These are phyloP conservation scores for Rhytidiadelphus loreus DNA, from an alignment of 225 moss, liverwort and hornwort genomes.

Conservation along the genomic window DNA sequence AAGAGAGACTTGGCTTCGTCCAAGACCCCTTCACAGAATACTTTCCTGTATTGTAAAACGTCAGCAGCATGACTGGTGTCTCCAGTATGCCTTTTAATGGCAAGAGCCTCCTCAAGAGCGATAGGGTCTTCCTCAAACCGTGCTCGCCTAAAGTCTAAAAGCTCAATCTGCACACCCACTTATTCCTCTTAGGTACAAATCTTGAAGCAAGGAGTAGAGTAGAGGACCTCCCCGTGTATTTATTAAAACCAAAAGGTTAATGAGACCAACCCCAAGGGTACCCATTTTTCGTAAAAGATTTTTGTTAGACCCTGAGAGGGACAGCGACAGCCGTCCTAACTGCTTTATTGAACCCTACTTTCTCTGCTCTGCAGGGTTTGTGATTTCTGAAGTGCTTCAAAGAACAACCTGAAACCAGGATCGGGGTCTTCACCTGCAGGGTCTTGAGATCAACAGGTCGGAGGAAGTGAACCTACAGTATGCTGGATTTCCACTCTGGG, in stretches of 20 bases:
- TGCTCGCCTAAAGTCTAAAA: constrained; percentile 62
- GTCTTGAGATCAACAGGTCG: neutral
- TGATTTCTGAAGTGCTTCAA: neutral
- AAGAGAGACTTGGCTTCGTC: constrained; percentile 67
- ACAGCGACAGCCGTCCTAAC: neutral
- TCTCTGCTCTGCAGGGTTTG: neutral
- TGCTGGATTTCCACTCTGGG: neutral
- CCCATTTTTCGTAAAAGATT: neutral
- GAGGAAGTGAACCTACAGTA: neutral
- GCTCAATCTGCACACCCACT: constrained; percentile 59
- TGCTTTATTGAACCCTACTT: neutral
- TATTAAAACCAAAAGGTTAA: neutral
- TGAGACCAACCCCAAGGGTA: neutral
- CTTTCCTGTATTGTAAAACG: constrained; percentile 69
- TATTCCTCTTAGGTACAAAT: neutral
- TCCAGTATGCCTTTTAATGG: constrained; percentile 1
- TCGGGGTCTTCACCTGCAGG: neutral
- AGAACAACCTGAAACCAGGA: neutral
- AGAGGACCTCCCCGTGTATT: neutral
- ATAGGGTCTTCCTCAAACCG: constrained; percentile 78
- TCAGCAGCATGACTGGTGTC: neutral
- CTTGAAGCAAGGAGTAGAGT: neutral
- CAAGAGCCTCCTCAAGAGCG: constrained; percentile 33
- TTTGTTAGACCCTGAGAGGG: neutral
- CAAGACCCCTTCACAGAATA: constrained; percentile 66